phyloP scores from a whole-genome alignment of 169 alveolate species.

The Plasmodium chabaudi region DNA sequence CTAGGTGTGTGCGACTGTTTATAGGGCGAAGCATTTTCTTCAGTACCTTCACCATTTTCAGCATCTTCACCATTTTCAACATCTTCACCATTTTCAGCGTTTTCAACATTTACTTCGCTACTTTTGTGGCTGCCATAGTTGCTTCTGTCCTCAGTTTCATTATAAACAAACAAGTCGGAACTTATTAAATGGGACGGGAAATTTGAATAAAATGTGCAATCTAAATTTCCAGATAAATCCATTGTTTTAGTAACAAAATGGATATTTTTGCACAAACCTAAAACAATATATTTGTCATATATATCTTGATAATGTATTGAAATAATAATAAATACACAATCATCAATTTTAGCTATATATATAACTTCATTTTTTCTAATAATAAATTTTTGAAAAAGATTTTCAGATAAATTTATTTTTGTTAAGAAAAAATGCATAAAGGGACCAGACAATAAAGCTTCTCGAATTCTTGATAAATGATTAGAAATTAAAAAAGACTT shows the following conservation, averaged over 20 bases:
- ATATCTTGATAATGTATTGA: constrained; percentile 51
- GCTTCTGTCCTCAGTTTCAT: not conserved
- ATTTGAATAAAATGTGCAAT: constrained; percentile 65
- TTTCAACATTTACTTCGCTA: no score
- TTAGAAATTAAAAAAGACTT: constrained; percentile 23
- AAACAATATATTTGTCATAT: constrained; percentile 40
- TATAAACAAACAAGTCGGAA: constrained; percentile 40
- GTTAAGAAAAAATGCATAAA: constrained; percentile 67
- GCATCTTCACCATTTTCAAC: not conserved
- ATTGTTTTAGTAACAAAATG: constrained; percentile 46
- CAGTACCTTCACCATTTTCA: not conserved
- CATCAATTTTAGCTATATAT: constrained; percentile 27
- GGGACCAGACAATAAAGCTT: constrained; percentile 70
- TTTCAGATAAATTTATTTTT: constrained; percentile 37
- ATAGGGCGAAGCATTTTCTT: not conserved
- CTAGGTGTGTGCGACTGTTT: not conserved
- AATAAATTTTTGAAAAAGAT: constrained; percentile 53
- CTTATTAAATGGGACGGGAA: constrained; percentile 63
- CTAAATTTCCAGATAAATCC: constrained; percentile 66
- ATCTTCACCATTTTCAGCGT: not conserved
- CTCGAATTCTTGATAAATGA: constrained; percentile 73
- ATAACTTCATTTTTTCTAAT: constrained; percentile 68
- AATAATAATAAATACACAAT: constrained; percentile 25
- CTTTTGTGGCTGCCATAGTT: no score
- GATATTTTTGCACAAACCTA: constrained; percentile 68